These are phyloP conservation scores for Neonectria ditissima DNA, from an alignment of 2,329 filamentous ascomycete genomes.

Conservation along the genomic window DNA sequence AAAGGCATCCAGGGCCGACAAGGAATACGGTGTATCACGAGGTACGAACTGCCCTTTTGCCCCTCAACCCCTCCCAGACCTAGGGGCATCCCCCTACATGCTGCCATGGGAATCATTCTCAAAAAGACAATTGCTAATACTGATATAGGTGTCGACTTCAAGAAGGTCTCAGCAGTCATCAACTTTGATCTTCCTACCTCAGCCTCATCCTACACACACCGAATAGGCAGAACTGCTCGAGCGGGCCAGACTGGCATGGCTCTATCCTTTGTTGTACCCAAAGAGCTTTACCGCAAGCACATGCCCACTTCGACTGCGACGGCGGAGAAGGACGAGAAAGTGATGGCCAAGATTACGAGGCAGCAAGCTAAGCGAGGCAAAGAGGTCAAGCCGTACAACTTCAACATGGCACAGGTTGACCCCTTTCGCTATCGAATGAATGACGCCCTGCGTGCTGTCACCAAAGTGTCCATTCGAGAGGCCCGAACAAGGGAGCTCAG, in stretches of 20 bases:
- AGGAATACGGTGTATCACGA: conserved; percentile 94
- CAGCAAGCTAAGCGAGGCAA: conserved; percentile 83
- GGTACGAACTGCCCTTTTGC: conserved; percentile 57
- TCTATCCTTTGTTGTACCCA: conserved; percentile 92
- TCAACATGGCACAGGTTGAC: conserved; percentile 94
- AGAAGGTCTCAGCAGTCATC: conserved; percentile 92
- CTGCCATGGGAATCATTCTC: neutral
- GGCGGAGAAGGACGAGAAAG: conserved; percentile 84
- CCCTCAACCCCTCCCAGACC: neutral
- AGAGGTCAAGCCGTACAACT: conserved; percentile 89
- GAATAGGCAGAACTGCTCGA: conserved; percentile 92
- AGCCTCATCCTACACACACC: conserved; percentile 95
- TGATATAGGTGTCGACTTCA: conserved; percentile 81
- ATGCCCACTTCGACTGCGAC: conserved; percentile 83
- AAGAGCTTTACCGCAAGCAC: conserved; percentile 86
- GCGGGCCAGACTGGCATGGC: conserved; percentile 94
- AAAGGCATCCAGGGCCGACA: conserved; percentile 73
- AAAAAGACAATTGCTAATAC: conserved; percentile 31
- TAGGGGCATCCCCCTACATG: neutral
- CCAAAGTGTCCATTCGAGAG: conserved; percentile 88
- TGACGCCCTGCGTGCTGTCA: conserved; percentile 90
- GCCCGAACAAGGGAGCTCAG: conserved; percentile 88
- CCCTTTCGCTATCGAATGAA: conserved; percentile 95
- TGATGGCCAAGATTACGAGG: conserved; percentile 82
- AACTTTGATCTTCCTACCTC: conserved; percentile 95